phyloP scores from a whole-genome alignment of 2,329 filamentous ascomycete species.

The Sporothrix brunneoviolacea region DNA sequence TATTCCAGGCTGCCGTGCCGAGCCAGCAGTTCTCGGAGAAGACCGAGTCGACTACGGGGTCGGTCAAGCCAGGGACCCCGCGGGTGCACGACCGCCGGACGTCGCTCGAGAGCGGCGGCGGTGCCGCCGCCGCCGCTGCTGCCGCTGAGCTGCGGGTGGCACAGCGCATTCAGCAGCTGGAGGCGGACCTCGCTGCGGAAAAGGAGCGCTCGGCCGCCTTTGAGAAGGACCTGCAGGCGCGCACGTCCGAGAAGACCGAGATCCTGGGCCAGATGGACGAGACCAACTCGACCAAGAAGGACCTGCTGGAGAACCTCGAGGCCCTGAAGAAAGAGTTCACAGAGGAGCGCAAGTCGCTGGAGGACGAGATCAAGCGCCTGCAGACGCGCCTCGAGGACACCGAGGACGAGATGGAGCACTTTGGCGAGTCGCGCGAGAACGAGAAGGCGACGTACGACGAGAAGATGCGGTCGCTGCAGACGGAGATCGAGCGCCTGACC shows the following conservation, averaged over 20 bases:
- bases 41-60: conserved; percentile 43
- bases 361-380: conserved; percentile 69
- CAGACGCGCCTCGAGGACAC: conserved; percentile 76
- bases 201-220: conserved; percentile 60
- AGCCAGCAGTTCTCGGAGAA: conserved; percentile 40
- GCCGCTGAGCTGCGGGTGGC: conserved; percentile 33
- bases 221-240: conserved; percentile 61
- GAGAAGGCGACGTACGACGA: conserved; percentile 67
- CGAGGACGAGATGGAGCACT: conserved; percentile 85
- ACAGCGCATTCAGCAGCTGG: conserved; percentile 55
- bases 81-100: conserved; percentile 34
- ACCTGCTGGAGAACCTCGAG: conserved; percentile 91
- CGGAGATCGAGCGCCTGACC: conserved; percentile 60
- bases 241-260: conserved; percentile 50
- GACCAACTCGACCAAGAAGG: conserved; percentile 84
- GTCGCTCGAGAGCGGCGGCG: conserved; percentile 37
- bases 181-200: conserved; percentile 70
- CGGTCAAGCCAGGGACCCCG: conserved; percentile 34
- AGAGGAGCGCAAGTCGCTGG: conserved; percentile 74
- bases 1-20: conserved; percentile 45
- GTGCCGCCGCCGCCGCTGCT: not conserved
- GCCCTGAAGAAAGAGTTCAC: conserved; percentile 83
- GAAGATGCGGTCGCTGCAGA: conserved; percentile 59
- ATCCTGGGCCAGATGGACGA: conserved; percentile 70
- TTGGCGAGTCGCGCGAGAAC: conserved; percentile 76